These are phyloP conservation scores for Candida caryicola DNA, from an alignment of 805 yeast genomes.

Conservation along the genomic window DNA sequence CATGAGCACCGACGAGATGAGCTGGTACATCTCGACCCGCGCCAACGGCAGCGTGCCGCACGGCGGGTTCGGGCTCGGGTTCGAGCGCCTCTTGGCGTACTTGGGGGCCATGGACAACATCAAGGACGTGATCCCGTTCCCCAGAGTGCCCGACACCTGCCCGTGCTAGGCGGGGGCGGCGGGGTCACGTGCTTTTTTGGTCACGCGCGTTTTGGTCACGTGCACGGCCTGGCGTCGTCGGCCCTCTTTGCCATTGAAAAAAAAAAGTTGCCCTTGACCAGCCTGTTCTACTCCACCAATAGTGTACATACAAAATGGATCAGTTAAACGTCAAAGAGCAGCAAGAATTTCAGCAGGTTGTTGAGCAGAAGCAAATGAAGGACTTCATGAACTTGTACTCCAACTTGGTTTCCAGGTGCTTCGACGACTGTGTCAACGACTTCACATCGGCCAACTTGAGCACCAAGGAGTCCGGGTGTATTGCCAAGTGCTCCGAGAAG, in stretches of 20 bases:
- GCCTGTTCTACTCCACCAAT: too few species aligned
- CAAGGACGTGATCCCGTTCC: conserved; percentile 84
- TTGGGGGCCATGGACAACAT: conserved; percentile 74
- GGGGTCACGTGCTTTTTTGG: too few species aligned
- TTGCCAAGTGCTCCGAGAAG: conserved; percentile 92
- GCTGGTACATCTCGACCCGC: conserved; percentile 80
- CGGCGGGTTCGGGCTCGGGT: conserved; percentile 97
- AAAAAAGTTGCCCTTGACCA: too few species aligned
- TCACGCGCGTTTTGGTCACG: too few species aligned
- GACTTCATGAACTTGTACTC: conserved; percentile 98
- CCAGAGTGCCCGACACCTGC: conserved; percentile 57
- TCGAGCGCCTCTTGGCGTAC: conserved; percentile 79
- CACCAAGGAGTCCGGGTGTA: conserved; percentile 79
- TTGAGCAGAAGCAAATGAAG: conserved; percentile 97
- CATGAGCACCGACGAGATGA: conserved; percentile 59
- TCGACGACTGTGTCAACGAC: conserved; percentile 96
- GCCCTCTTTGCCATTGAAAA: not conserved
- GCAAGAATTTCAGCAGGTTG: conserved; percentile 91
- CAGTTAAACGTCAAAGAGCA: conserved; percentile 93
- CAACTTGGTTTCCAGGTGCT: conserved; percentile 93
- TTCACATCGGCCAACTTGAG: conserved; percentile 90
- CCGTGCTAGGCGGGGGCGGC: conserved; percentile 22
- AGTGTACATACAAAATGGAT: conserved; percentile 73
- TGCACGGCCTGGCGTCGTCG: too few species aligned
- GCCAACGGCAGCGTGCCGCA: conserved; percentile 83